These are phyloP conservation scores for Fragilaria crotonensis DNA, from an alignment of 108 stramenopile genomes.

Conservation along the genomic window DNA sequence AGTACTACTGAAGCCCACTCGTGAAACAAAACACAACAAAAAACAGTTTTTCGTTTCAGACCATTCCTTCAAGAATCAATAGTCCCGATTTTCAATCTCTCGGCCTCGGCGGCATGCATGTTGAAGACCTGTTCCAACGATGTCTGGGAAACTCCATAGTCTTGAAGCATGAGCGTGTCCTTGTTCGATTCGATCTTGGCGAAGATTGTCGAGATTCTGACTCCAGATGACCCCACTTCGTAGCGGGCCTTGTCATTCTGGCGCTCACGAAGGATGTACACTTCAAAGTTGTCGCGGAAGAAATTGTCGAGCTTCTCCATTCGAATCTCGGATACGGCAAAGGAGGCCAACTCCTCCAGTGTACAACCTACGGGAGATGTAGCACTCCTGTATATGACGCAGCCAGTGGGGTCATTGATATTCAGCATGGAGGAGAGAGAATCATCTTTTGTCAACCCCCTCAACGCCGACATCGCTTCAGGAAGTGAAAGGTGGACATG, in stretches of 20 bases:
- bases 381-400: slow-evolving; percentile 28
- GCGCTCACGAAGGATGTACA: slow-evolving; percentile 33
- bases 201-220: slow-evolving; percentile 33
- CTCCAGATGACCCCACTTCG: slow-evolving; percentile 19
- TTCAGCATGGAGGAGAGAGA: slow-evolving; percentile 22
- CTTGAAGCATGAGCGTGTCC: slow-evolving; percentile 21
- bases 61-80: neutral
- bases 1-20: too few relatives aligned
- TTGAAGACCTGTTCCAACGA: slow-evolving; percentile 50
- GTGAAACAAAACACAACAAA: too few relatives aligned
- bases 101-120: slow-evolving; percentile 32
- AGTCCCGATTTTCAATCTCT: slow-evolving; percentile 17
- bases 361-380: slow-evolving; percentile 16
- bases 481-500: slow-evolving; percentile 36
- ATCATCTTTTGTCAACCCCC: slow-evolving; percentile 28
- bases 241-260: slow-evolving; percentile 36
- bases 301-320: slow-evolving; percentile 20
- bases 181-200: slow-evolving; percentile 31
- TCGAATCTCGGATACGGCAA: slow-evolving; percentile 27
- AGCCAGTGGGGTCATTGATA: slow-evolving; percentile 23
- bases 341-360: slow-evolving; percentile 25
- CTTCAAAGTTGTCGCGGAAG: slow-evolving; percentile 17
- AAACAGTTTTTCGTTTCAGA: too few relatives aligned
- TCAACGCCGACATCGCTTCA: slow-evolving; percentile 23
- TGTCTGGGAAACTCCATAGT: slow-evolving; percentile 43